Conservation (phyloP, 1,284 basidiomycete species). For the Cronartium ribicola region DNA sequence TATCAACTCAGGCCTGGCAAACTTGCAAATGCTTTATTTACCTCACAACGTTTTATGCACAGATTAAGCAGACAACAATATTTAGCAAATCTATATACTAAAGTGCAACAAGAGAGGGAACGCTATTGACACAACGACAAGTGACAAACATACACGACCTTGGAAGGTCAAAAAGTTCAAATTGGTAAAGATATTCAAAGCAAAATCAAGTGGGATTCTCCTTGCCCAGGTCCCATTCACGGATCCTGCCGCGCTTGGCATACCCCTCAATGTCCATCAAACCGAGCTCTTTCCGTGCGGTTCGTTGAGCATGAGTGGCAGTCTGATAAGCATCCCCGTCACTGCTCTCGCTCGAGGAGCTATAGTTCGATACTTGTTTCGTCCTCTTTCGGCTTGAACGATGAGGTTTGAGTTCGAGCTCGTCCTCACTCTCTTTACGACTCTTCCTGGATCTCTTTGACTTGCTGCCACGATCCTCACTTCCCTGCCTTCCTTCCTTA, state of each 20-base stretch:
- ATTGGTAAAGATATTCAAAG: neutral
- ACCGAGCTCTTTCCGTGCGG: conserved; percentile 1
- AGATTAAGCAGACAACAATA: too few relatives aligned
- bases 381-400: conserved; percentile 2
- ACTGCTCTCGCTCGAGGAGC: neutral
- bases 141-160: too few relatives aligned
- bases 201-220: conserved; percentile 16
- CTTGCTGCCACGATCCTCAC: neutral
- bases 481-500: neutral
- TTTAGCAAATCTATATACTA: too few relatives aligned
- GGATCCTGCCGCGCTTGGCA: conserved; percentile 26
- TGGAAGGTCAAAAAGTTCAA: conserved; percentile 40
- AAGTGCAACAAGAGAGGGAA: too few relatives aligned
- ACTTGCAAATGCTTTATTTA: too few relatives aligned
- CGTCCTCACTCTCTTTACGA: neutral
- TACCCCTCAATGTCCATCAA: conserved; percentile 31
- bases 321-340: neutral
- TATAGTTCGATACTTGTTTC: neutral
- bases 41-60: too few relatives aligned
- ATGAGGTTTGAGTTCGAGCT: neutral
- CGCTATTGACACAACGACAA: too few relatives aligned
- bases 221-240: conserved; percentile 41
- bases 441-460: neutral
- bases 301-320: conserved; percentile 5
- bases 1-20: too few relatives aligned